Base-by-base conservation (phyloP, 2,329 filamentous ascomycete genomes). In the Pyricularia sp. region DNA sequence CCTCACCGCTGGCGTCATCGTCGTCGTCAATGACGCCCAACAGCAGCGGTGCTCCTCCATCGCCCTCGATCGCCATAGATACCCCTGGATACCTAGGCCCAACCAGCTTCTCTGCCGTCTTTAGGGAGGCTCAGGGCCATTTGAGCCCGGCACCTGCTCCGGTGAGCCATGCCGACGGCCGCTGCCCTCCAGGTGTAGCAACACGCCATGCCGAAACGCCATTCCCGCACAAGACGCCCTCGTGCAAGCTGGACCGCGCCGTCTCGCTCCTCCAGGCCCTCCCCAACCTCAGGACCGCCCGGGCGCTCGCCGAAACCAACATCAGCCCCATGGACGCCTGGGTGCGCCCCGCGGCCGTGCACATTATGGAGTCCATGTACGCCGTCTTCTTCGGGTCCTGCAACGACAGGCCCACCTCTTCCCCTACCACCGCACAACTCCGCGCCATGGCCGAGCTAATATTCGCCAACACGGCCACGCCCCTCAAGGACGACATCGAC, bases 31-130 rank as follows among this genome's bases (percentile, higher is more conserved):
- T 10, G 12, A 36, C 23, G 2, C 63, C 28, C 63, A 11, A 25
- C 28, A 20, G 33, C 65, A 26, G n/a, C n/a, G 11, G 5, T 9
- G 20, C 23, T 28, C 66, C 59, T 17, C 4, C 23, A 14, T 63
- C 59, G 6, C 64, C 50, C 2, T 26, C 58, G 12, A 68, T 59
- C 31, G 7, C 58, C 30, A n/a, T 9, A 12, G 59, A 68, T 23
- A 64, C 59, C 42, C 64, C 68, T 1, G 68, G 68, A 28, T 69
- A 69, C 42, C 68, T 69, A 2, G 68, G 68, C 28, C 63, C 68
- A 7, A 69, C 68, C 9, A 69, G 68, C 68, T 69, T 69, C 64
- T 66, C 68, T 4, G 68, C 68, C 23, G 68, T 69, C n/a, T 69
- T 69, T 20, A 55, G 50, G 7, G 68, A 69, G 50, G 33, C 68